Percentiles rank a stretch among this genome's conserved stretches.
Conservation (phyloP, 164 flowering plant genomes). For the Chimonanthus salicifolius region DNA sequence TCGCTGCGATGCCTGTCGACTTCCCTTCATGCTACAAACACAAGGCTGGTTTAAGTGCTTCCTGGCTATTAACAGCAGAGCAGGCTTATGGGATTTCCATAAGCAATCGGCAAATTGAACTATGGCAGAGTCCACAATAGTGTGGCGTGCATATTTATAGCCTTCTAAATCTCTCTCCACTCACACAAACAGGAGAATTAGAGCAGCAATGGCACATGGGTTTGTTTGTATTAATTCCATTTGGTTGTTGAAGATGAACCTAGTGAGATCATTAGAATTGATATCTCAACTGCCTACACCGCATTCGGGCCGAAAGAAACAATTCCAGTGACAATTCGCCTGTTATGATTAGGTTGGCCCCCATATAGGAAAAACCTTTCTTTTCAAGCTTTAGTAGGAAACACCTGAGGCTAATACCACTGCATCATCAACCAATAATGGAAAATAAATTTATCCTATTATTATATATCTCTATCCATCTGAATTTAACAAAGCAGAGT, state of each 20-base stretch:
- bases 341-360: too few relatives aligned
- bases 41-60: not conserved
- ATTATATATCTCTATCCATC: too few relatives aligned
- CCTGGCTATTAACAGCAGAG: not conserved
- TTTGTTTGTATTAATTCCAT: not conserved
- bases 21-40: conserved; percentile 43
- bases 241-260: conserved; percentile 7
- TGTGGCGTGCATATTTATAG: not conserved
- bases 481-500: too few relatives aligned
- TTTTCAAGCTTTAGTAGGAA: too few relatives aligned
- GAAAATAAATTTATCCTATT: too few relatives aligned
- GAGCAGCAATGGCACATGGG: conserved; percentile 15
- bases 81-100: not conserved
- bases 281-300: conserved; percentile 34
- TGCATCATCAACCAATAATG: too few relatives aligned
- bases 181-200: conserved; percentile 45
- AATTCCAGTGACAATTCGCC: too few relatives aligned
- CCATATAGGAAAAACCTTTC: too few relatives aligned
- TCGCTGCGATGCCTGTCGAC: conserved; percentile 40
- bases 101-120: not conserved
- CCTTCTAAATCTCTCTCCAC: conserved; percentile 16
- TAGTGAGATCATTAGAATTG: conserved; percentile 29
- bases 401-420: too few relatives aligned
- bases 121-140: not conserved
- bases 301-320: conserved; percentile 14